Evolutionary conservation across 192 early-diverging fungal genomes (phyloP).

Genomic region (Anaeromyces robustus): DNA sequence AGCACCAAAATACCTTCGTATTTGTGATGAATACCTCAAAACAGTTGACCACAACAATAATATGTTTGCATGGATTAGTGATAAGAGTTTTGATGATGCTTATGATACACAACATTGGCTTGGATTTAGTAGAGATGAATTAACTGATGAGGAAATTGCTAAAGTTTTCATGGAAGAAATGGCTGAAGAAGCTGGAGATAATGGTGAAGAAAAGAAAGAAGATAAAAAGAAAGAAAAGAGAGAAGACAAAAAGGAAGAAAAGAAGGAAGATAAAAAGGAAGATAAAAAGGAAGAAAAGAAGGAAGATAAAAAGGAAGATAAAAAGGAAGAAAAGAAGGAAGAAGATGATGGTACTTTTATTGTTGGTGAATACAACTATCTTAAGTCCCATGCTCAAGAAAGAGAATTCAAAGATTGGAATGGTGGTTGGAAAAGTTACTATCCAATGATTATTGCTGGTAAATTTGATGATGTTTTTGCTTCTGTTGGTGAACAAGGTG

Average conservation of each 20-base stretch:
- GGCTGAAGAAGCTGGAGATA: not conserved
- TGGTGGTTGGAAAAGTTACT: not conserved
- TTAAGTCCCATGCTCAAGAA: not conserved
- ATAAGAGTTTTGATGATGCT: not conserved
- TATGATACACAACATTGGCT: not conserved
- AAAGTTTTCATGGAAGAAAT: not conserved
- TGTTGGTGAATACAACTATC: not conserved
- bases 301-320: too few relatives aligned
- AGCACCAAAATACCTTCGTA: not conserved
- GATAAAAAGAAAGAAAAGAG: too few relatives aligned
- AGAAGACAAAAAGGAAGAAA: too few relatives aligned
- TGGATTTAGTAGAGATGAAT: not conserved
- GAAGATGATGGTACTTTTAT: not conserved
- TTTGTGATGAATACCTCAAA: not conserved
- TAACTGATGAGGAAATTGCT: not conserved
- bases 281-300: too few relatives aligned
- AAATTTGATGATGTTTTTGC: not conserved
- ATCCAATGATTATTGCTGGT: not conserved
- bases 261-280: too few relatives aligned
- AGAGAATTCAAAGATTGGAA: not conserved
- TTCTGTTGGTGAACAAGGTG: not conserved
- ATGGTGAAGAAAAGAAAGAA: too few relatives aligned
- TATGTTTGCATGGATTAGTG: not conserved
- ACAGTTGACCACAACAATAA: not conserved
- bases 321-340: not conserved